Conservation (phyloP, 176 grass and related monocot species). For the Triticum monococcum region DNA sequence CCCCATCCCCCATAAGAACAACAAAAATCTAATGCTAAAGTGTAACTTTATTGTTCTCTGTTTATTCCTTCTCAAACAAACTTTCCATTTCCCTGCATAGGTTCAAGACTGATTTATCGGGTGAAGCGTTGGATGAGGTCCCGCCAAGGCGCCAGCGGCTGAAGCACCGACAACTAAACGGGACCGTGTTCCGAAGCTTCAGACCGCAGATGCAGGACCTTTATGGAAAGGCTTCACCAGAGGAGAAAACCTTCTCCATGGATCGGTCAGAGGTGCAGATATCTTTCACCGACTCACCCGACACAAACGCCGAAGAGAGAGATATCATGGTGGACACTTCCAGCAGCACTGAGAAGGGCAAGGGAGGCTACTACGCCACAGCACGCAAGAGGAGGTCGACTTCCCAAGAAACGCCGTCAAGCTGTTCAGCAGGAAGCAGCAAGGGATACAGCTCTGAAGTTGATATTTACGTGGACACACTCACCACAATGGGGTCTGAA, state of each 20-base stretch:
- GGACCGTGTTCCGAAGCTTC: conserved; percentile 35
- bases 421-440: conserved; percentile 58
- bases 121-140: conserved; percentile 38
- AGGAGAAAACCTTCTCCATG: conserved; percentile 33
- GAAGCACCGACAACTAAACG: conserved; percentile 57
- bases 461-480: conserved; percentile 67
- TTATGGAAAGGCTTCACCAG: conserved; percentile 41
- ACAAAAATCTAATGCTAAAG: conserved; percentile 9
- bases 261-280: conserved; percentile 39
- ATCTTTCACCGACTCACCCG: conserved; percentile 41
- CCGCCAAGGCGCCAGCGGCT: conserved; percentile 31
- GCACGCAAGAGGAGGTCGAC: conserved; percentile 20
- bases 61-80: conserved; percentile 10
- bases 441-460: conserved; percentile 72
- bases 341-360: conserved; percentile 27
- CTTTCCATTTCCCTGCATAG: conserved; percentile 38
- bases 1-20: neutral
- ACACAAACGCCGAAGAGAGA: conserved; percentile 48
- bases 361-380: neutral
- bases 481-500: conserved; percentile 73
- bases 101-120: conserved; percentile 21
- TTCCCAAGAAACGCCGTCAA: conserved; percentile 48
- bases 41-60: neutral
- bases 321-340: conserved; percentile 55
- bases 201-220: conserved; percentile 51